phyloP scores from a whole-genome alignment of 148 eudicot species.

The Rhododendron simsii region DNA sequence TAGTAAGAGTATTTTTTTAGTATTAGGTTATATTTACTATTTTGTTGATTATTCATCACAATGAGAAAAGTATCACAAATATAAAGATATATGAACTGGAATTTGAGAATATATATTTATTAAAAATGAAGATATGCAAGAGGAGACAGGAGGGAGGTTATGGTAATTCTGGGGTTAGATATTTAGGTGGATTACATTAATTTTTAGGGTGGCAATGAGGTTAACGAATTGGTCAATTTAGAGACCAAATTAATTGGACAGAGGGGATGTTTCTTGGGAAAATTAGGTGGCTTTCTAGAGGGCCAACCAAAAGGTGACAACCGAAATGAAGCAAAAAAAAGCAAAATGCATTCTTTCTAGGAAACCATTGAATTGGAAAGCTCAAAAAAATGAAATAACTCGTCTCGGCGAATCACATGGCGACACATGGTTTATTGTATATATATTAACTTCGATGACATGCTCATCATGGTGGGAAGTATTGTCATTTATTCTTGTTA shows the following conservation, averaged over 20 bases:
- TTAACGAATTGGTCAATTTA: not conserved
- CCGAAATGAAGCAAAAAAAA: not conserved
- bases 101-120: not conserved
- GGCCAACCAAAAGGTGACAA: slow-evolving; percentile 5
- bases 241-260: slow-evolving; percentile 1
- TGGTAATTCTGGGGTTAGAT: not conserved
- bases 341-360: not conserved
- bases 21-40: not conserved
- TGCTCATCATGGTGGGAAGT: too few relatives aligned
- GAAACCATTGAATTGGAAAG: not conserved
- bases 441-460: not conserved
- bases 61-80: not conserved
- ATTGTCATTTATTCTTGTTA: too few relatives aligned
- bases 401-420: not conserved
- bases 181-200: not conserved
- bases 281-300: slow-evolving; percentile 11
- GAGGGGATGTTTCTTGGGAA: not conserved
- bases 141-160: not conserved
- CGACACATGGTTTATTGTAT: not conserved
- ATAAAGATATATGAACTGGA: not conserved
- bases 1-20: not conserved
- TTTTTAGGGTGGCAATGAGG: not conserved
- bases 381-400: not conserved
- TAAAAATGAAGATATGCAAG: not conserved
- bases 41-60: not conserved